phyloP scores from a whole-genome alignment of 2,329 filamentous ascomycete genomes.

The Aspergillus cejpii region DNA sequence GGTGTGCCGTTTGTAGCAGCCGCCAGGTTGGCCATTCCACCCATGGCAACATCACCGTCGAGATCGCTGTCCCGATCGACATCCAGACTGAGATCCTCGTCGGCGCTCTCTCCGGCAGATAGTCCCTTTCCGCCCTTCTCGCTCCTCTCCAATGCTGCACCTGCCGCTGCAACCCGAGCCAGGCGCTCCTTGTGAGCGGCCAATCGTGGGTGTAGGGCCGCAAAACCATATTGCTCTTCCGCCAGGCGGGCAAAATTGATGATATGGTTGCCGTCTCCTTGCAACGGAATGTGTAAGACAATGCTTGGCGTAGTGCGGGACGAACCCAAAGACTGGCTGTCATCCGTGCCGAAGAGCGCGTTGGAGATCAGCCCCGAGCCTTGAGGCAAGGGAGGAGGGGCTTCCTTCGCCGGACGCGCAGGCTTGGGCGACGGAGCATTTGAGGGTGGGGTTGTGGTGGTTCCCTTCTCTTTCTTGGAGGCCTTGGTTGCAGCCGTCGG shows the following conservation, averaged over 20 bases:
- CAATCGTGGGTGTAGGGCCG: slow-evolving; percentile 82
- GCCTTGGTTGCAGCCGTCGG: slow-evolving; percentile 20
- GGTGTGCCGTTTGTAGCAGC: slow-evolving; percentile 54
- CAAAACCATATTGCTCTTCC: slow-evolving; percentile 89
- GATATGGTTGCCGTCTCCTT: slow-evolving; percentile 78
- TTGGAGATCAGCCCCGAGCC: slow-evolving; percentile 60
- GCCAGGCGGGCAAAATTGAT: slow-evolving; percentile 94
- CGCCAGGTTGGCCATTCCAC: slow-evolving; percentile 37
- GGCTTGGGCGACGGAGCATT: slow-evolving; percentile 52
- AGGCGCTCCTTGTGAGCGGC: slow-evolving; percentile 84
- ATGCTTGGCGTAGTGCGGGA: slow-evolving; percentile 62
- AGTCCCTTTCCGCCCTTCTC: slow-evolving; percentile 62
- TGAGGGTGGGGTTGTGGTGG: slow-evolving; percentile 46
- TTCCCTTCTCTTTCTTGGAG: slow-evolving; percentile 39
- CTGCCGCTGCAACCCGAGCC: slow-evolving; percentile 78
- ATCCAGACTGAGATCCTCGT: slow-evolving; percentile 80
- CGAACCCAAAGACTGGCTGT: slow-evolving; percentile 39
- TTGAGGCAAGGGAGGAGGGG: slow-evolving; percentile 50
- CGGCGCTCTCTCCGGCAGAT: slow-evolving; percentile 65
- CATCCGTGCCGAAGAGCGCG: slow-evolving; percentile 52
- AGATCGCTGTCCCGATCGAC: slow-evolving; percentile 63
- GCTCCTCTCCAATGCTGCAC: slow-evolving; percentile 73
- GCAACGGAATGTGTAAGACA: slow-evolving; percentile 72
- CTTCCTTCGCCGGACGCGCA: slow-evolving; percentile 47
- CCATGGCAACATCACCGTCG: slow-evolving; percentile 42